A percentile compares a stretch with the other conserved stretches of the same genome.
Conservation (phyloP, 441 rosid genomes). For the Populus trichocarpa region DNA sequence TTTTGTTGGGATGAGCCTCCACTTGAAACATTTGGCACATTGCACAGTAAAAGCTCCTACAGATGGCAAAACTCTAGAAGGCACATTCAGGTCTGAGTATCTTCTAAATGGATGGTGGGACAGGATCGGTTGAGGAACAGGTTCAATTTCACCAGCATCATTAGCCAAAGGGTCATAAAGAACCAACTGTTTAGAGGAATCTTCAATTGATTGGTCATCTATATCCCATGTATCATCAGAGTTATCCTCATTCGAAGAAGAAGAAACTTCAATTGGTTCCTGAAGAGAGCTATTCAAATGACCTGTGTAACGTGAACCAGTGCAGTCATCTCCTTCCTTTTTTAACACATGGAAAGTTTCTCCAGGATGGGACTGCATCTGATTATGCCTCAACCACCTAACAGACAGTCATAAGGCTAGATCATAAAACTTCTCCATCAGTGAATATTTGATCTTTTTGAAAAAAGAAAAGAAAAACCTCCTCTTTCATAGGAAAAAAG, state of each 20-base stretch:
- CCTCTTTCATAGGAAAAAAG: too few species aligned
- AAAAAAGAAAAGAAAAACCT: too few species aligned
- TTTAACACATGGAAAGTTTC: slow-evolving; percentile 30
- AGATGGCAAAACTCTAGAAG: slow-evolving; percentile 49
- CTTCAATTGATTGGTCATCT: slow-evolving; percentile 25
- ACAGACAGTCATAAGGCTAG: not conserved
- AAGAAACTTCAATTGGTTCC: slow-evolving; percentile 28
- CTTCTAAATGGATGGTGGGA: slow-evolving; percentile 25
- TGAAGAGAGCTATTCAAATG: slow-evolving; percentile 18
- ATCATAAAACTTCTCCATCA: not conserved
- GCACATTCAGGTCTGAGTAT: slow-evolving; percentile 23
- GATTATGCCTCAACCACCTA: slow-evolving; percentile 17
- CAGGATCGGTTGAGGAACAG: slow-evolving; percentile 29
- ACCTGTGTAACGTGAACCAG: slow-evolving; percentile 25
- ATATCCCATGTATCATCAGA: slow-evolving; percentile 27
- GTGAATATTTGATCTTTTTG: not conserved
- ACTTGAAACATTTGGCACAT: slow-evolving; percentile 80
- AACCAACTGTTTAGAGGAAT: slow-evolving; percentile 55
- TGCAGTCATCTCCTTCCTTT: slow-evolving; percentile 31
- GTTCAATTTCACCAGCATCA: slow-evolving; percentile 27
- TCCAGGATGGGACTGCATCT: slow-evolving; percentile 40
- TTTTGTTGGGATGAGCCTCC: slow-evolving; percentile 88
- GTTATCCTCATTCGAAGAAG: slow-evolving; percentile 25
- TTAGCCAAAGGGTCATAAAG: slow-evolving; percentile 51
- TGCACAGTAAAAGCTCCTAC: slow-evolving; percentile 92